Conservation (phyloP, 345 rosid genomes). For the Brassica juncea region DNA sequence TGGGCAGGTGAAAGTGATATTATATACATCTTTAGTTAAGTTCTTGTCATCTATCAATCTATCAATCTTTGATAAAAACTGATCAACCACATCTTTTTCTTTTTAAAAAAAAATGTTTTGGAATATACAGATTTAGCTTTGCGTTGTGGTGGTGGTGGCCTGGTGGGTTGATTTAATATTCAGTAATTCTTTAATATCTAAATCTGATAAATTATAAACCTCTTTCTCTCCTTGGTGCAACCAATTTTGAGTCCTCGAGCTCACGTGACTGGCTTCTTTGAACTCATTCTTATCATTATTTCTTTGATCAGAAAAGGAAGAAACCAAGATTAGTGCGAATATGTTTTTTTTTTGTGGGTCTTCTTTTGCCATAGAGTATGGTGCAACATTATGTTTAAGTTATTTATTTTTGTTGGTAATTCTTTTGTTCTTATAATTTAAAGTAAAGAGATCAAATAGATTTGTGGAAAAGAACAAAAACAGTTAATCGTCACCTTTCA, state of each 20-base stretch:
- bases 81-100: conserved; percentile 13
- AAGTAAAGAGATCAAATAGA: conserved; percentile 8
- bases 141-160: conserved; percentile 23
- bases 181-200: conserved; percentile 18
- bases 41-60: conserved; percentile 11
- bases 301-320: neutral
- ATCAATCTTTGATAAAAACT: conserved; percentile 23
- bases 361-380: neutral
- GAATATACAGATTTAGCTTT: conserved; percentile 34
- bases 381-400: conserved; percentile 2
- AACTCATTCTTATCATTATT: neutral
- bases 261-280: conserved; percentile 30
- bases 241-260: conserved; percentile 20
- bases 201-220: neutral
- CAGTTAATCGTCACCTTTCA: conserved; percentile 36
- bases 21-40: neutral
- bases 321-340: neutral
- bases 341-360: conserved; percentile 8
- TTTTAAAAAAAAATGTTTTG: neutral
- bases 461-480: conserved; percentile 3
- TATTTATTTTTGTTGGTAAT: neutral
- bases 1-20: conserved; percentile 28
- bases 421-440: neutral
- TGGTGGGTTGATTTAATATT: conserved; percentile 30
- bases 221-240: conserved; percentile 23